phyloP scores from a whole-genome alignment of 148 eudicot species.

The Spergularia bocconei region DNA sequence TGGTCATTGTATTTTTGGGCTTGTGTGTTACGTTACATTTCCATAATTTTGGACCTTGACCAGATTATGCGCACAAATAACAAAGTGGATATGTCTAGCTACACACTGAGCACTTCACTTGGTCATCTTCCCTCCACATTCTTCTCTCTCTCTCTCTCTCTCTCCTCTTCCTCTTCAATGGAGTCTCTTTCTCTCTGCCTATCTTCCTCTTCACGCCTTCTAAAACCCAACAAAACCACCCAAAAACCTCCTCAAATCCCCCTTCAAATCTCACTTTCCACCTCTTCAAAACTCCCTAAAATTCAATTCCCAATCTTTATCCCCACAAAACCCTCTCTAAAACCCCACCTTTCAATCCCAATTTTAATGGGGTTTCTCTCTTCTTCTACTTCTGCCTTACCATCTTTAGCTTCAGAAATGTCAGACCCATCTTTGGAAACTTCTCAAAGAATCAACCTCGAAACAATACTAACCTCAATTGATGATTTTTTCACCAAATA shows the following conservation, averaged over 20 bases:
- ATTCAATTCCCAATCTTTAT: conserved; percentile 17
- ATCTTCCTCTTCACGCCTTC: conserved; percentile 54
- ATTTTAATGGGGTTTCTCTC: conserved; percentile 31
- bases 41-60: too few species aligned
- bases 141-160: not conserved
- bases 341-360: conserved; percentile 41
- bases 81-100: conserved; percentile 8
- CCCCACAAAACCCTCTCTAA: conserved; percentile 28
- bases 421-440: conserved; percentile 31
- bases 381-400: conserved; percentile 28
- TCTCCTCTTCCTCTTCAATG: conserved; percentile 30
- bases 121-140: conserved; percentile 22
- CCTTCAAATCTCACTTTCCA: conserved; percentile 29
- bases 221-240: conserved; percentile 39
- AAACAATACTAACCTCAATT: conserved; percentile 53
- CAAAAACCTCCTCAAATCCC: conserved; percentile 21
- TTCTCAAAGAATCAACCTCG: conserved; percentile 63
- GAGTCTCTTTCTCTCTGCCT: conserved; percentile 54
- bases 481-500: conserved; percentile 65
- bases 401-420: conserved; percentile 59
- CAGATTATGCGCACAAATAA: not conserved
- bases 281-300: conserved; percentile 10
- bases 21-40: too few species aligned
- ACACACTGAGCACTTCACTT: not conserved
- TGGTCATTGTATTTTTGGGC: too few species aligned